Conservation (phyloP, 2,329 filamentous ascomycete genomes). For the Colletotrichum echinochloae region DNA sequence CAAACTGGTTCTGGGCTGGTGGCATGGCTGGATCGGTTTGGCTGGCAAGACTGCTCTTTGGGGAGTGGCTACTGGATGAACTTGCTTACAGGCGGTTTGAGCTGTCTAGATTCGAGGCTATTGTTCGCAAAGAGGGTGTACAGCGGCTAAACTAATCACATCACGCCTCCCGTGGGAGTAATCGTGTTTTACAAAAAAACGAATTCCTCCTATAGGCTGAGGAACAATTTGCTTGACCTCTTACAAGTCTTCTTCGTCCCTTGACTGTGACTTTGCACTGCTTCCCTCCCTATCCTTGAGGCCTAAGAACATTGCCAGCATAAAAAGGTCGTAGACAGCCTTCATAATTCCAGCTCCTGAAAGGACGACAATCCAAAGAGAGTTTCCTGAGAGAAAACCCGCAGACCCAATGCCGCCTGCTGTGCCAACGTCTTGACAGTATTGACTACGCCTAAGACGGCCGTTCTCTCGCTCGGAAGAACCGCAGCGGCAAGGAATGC, state of each 20-base stretch:
- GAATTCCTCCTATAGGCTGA: background rate
- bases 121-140: conserved; percentile 31
- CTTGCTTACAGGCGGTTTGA: conserved; percentile 52
- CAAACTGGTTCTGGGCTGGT: conserved; percentile 52
- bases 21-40: conserved; percentile 48
- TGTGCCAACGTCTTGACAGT: conserved; percentile 75
- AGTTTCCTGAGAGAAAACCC: conserved; percentile 68
- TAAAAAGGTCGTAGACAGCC: conserved; percentile 68
- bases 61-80: conserved; percentile 46
- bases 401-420: conserved; percentile 73
- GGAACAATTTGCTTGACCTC: background rate
- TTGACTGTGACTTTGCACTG: conserved; percentile 34
- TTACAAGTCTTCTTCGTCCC: conserved; percentile 29
- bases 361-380: conserved; percentile 72
- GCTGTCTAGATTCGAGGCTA: conserved; percentile 51
- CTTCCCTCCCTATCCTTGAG: conserved; percentile 46
- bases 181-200: background rate
- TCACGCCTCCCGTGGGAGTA: background rate
- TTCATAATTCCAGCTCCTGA: conserved; percentile 73
- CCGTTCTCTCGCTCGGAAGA: conserved; percentile 74
- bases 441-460: conserved; percentile 78
- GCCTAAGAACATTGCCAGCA: conserved; percentile 62
- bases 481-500: conserved; percentile 77
- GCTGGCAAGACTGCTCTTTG: conserved; percentile 47
- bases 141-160: conserved; percentile 15